These are phyloP conservation scores for Sugiyamaella castrensis DNA, from an alignment of 1,139 yeast species.

Conservation along the genomic window DNA sequence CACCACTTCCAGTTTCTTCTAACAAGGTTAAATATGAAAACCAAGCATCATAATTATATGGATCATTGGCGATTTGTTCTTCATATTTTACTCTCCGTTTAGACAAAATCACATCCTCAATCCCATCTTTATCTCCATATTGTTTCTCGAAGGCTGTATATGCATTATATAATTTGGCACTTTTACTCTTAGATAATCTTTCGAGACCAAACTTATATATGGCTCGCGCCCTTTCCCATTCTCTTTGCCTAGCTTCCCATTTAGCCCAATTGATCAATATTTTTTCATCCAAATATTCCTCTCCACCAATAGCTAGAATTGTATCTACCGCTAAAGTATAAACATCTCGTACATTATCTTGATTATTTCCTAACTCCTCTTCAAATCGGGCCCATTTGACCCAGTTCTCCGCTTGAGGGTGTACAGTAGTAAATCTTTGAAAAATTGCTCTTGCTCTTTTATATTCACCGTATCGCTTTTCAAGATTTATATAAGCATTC, in stretches of 20 bases:
- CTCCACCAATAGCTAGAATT: constrained; percentile 28
- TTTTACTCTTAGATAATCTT: constrained; percentile 45
- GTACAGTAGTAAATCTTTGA: constrained; percentile 52
- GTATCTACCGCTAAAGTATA: constrained; percentile 67
- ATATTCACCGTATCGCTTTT: constrained; percentile 60
- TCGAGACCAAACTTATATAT: constrained; percentile 56
- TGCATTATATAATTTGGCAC: constrained; percentile 45
- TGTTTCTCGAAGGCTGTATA: constrained; percentile 63
- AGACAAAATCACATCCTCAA: constrained; percentile 50
- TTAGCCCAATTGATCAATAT: constrained; percentile 57
- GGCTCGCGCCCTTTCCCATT: constrained; percentile 62
- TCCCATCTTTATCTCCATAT: constrained; percentile 54
- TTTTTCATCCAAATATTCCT: constrained; percentile 39
- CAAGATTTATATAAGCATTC: constrained; percentile 73
- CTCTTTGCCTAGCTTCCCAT: constrained; percentile 67
- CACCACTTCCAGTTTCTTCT: constrained; percentile 37
- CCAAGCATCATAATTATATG: constrained; percentile 74
- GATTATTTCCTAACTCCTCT: constrained; percentile 46
- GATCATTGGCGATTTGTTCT: constrained; percentile 44
- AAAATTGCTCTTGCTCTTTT: constrained; percentile 57
- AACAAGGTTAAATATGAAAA: constrained; percentile 63
- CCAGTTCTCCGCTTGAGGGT: constrained; percentile 64
- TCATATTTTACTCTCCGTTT: constrained; percentile 60
- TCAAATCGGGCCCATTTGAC: constrained; percentile 60
- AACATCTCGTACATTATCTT: constrained; percentile 54